Conservation (phyloP, 1,284 basidiomycete species). For the Meripilus lineatus region DNA sequence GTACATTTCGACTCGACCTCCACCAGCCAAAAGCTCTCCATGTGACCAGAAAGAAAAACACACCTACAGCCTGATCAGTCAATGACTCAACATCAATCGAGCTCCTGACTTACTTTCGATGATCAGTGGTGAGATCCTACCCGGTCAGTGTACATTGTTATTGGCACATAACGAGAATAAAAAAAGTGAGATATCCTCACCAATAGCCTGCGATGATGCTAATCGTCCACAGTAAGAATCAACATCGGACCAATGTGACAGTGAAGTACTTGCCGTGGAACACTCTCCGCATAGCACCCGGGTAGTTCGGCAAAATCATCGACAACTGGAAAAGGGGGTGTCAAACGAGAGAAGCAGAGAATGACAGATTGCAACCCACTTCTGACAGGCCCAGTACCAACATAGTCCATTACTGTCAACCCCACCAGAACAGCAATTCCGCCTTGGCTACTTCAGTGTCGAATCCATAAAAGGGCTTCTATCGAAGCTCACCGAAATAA, state of each 20-base stretch:
- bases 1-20: background rate
- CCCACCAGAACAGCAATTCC: background rate
- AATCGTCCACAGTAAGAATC: background rate
- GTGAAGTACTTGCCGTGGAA: conserved; percentile 1
- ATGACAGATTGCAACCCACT: background rate
- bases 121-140: conserved; percentile 3
- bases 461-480: too few species aligned
- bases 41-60: conserved; percentile 2
- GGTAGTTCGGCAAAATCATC: conserved; percentile 1
- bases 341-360: background rate
- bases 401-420: background rate
- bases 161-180: background rate
- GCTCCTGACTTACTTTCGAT: conserved; percentile 1
- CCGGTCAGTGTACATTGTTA: background rate
- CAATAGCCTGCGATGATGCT: conserved; percentile 2
- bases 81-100: background rate
- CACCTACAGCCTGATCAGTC: background rate
- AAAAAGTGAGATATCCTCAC: background rate
- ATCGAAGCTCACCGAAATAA: background rate
- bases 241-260: background rate
- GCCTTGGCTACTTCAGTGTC: background rate
- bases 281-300: background rate
- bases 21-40: conserved; percentile 2
- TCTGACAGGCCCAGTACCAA: background rate
- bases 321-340: background rate